Evolutionary conservation across 371 early-diverging fungal genomes (phyloP), one percentile per base, ranked within the genome.

Genomic region (Syncephalastrum racemosum): DNA sequence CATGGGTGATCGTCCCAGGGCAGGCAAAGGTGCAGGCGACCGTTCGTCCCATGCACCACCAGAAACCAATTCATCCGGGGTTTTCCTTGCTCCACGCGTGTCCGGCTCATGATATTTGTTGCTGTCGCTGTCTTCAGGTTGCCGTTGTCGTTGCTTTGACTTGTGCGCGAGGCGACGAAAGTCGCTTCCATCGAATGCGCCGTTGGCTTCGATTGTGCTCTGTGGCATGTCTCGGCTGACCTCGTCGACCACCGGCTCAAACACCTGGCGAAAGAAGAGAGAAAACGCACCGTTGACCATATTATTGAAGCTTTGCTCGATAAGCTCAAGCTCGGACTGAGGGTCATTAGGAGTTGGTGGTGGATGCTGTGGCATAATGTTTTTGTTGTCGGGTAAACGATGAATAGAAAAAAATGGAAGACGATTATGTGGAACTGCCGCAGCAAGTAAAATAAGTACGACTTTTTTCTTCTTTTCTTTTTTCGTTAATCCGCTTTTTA

Each of bases 281-380:
- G 66, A 63, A 36, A 72, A 60, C 3, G 71, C 62, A 1, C 70
- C 66, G 43, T 71, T 63, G 54, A 75, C 58, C 68, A 75, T 75
- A 15, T 43, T 57, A 31, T 63, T 64, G 66, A 75, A 65, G 15
- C 64, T 66, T 46, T 60, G 59, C 45, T 75, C 72, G 12, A 75
- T 59, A 15, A 64, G 53, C 16, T 71, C 66, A 4, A 75, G 60
- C 14, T 75, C 75, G 6, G 67, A 66, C 20, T 61, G 61, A 0
- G 66, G 64, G 36, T 50, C 50, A 25, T 50, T 20, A 3, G 50
- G 50, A 2, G 36, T 13, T 4, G 18, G 18, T 6, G 50, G 50
- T 5, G 36, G 36, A 10, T 31, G 36, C 36, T 31, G 36, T 8
- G 36, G 36, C 36, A 31, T 31, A 31, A 31, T 31, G 36, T 27